These are phyloP conservation scores for Polygonum maritimum DNA, from an alignment of 148 eudicot genomes.

Conservation along the genomic window DNA sequence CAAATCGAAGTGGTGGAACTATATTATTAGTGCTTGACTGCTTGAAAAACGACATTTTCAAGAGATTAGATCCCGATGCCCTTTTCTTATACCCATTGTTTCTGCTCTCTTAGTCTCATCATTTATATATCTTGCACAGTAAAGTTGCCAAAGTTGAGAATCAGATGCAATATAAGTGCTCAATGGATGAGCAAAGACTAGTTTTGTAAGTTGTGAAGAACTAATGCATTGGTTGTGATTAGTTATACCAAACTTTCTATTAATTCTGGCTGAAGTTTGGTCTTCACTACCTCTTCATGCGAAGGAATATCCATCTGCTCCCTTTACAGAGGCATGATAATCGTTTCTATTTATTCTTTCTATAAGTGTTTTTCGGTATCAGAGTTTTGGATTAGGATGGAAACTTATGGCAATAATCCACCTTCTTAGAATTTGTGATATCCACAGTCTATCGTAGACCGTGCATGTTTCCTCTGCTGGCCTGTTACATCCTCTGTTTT, in stretches of 20 bases:
- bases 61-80: neutral
- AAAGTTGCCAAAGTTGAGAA: too few relatives aligned
- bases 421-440: neutral
- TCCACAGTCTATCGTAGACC: neutral
- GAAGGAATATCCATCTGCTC: too few relatives aligned
- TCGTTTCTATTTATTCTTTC: too few relatives aligned
- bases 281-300: neutral
- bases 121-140: too few relatives aligned
- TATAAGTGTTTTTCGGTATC: neutral
- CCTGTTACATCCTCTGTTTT: conserved; percentile 33
- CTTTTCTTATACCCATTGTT: neutral
- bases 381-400: neutral
- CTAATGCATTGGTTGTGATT: too few relatives aligned
- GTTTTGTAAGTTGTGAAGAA: too few relatives aligned
- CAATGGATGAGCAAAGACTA: too few relatives aligned
- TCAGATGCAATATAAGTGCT: too few relatives aligned
- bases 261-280: neutral
- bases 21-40: neutral
- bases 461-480: conserved; percentile 35
- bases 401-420: neutral
- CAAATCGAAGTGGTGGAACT: neutral
- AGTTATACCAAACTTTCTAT: too few relatives aligned
- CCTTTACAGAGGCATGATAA: too few relatives aligned
- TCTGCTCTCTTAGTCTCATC: neutral
- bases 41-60: neutral